Evolutionary conservation across 2,329 filamentous ascomycete genomes (phyloP).

Genomic region (Sarocladiaceae sp.): DNA sequence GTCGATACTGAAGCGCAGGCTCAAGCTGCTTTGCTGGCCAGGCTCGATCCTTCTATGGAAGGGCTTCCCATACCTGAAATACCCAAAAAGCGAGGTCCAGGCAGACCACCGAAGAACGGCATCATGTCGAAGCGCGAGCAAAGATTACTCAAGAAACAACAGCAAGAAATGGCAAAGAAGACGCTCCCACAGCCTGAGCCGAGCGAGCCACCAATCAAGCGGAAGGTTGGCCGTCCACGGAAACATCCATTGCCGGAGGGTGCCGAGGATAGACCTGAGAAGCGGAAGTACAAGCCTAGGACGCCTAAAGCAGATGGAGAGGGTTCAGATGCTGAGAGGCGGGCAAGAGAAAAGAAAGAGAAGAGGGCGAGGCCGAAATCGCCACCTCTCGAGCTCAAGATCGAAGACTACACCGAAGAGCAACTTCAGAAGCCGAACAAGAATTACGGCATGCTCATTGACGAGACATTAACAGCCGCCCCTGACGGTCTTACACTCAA

Average conservation of each 20-base stretch:
- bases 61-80: slow-evolving; percentile 33
- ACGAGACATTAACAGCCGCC: slow-evolving; percentile 53
- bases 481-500: slow-evolving; percentile 53
- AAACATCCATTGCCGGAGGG: slow-evolving; percentile 59
- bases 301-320: slow-evolving; percentile 51
- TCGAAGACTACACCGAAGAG: slow-evolving; percentile 52
- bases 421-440: slow-evolving; percentile 59
- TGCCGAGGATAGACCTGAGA: slow-evolving; percentile 51
- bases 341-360: slow-evolving; percentile 54
- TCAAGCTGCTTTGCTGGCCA: slow-evolving; percentile 2
- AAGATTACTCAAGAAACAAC: slow-evolving; percentile 46
- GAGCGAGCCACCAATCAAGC: slow-evolving; percentile 51
- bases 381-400: slow-evolving; percentile 52
- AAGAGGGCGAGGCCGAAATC: slow-evolving; percentile 57
- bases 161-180: slow-evolving; percentile 45
- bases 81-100: slow-evolving; percentile 69
- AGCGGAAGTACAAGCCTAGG: slow-evolving; percentile 63
- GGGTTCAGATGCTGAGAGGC: slow-evolving; percentile 51
- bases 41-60: slow-evolving; percentile 9
- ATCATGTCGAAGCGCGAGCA: slow-evolving; percentile 78
- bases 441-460: slow-evolving; percentile 58
- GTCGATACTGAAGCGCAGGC: slow-evolving; percentile 6
- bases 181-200: slow-evolving; percentile 42
- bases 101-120: slow-evolving; percentile 78
- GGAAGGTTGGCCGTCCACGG: slow-evolving; percentile 61